Percentiles rank a stretch among this genome's conserved stretches.
phyloP scores from a whole-genome alignment of 2,329 filamentous ascomycete genomes.

The Talaromyces piceae region DNA sequence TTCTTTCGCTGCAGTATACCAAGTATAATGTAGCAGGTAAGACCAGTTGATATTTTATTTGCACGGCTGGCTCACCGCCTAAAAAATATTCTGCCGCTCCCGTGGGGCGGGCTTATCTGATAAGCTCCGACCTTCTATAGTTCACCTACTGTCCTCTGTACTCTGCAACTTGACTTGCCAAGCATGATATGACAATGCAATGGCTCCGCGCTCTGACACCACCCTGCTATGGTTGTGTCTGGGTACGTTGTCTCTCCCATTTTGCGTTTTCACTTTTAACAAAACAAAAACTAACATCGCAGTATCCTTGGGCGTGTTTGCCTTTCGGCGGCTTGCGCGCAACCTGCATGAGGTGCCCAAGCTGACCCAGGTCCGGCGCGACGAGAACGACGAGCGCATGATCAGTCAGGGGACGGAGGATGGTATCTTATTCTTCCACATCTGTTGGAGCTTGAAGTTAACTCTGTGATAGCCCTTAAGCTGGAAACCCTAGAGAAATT shows the following conservation, averaged over 20 bases:
- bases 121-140: too few relatives aligned
- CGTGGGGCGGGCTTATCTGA: constrained; percentile 7
- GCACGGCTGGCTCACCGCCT: neutral
- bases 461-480: constrained; percentile 44
- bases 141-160: too few relatives aligned
- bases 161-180: too few relatives aligned
- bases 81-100: neutral
- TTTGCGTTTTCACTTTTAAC: neutral
- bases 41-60: neutral
- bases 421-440: constrained; percentile 23
- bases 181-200: neutral
- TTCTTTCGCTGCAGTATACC: too few relatives aligned
- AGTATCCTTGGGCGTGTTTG: constrained; percentile 39
- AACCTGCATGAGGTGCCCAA: constrained; percentile 35
- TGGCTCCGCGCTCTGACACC: constrained; percentile 8
- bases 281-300: constrained; percentile 22
- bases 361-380: constrained; percentile 54
- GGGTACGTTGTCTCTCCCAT: neutral
- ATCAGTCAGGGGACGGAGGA: constrained; percentile 71
- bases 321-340: constrained; percentile 50
- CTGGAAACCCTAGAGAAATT: constrained; percentile 60
- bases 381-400: constrained; percentile 61
- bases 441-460: neutral
- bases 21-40: neutral
- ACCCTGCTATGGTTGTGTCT: constrained; percentile 10